phyloP scores from a whole-genome alignment of 2,329 filamentous ascomycete species.

The Xylariaceae sp. region DNA sequence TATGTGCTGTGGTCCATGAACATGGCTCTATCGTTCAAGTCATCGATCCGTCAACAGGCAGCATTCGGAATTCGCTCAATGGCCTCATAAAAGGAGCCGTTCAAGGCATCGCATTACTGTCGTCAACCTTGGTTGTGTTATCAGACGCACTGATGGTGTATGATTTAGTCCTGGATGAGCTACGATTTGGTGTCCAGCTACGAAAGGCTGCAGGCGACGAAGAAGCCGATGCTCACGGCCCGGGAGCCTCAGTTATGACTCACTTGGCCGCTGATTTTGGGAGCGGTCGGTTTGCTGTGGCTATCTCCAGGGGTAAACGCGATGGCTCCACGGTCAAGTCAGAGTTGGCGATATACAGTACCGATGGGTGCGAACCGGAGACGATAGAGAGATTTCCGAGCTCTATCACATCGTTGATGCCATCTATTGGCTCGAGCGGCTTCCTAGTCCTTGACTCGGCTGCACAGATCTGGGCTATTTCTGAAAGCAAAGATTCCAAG shows the following conservation, averaged over 20 bases:
- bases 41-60: conserved; percentile 69
- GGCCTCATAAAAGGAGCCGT: conserved; percentile 65
- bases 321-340: conserved; percentile 43
- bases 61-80: conserved; percentile 63
- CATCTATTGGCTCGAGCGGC: conserved; percentile 62
- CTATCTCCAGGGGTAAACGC: conserved; percentile 39
- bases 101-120: conserved; percentile 67
- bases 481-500: conserved; percentile 56
- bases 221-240: conserved; percentile 30
- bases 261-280: conserved; percentile 70
- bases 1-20: conserved; percentile 57
- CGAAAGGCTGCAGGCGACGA: conserved; percentile 26
- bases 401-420: conserved; percentile 64
- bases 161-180: conserved; percentile 76
- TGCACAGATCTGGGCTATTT: conserved; percentile 66
- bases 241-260: conserved; percentile 44
- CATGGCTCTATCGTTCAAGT: conserved; percentile 67
- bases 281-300: conserved; percentile 65
- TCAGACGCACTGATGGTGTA: conserved; percentile 74
- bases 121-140: conserved; percentile 71
- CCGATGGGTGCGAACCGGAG: conserved; percentile 57
- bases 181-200: conserved; percentile 65
- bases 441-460: conserved; percentile 75
- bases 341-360: conserved; percentile 65
- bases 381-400: conserved; percentile 55